Evolutionary conservation across 1,284 basidiomycete genomes (phyloP), one percentile per base, ranked within the genome.

Genomic region (Malassezia yamatoensis): DNA sequence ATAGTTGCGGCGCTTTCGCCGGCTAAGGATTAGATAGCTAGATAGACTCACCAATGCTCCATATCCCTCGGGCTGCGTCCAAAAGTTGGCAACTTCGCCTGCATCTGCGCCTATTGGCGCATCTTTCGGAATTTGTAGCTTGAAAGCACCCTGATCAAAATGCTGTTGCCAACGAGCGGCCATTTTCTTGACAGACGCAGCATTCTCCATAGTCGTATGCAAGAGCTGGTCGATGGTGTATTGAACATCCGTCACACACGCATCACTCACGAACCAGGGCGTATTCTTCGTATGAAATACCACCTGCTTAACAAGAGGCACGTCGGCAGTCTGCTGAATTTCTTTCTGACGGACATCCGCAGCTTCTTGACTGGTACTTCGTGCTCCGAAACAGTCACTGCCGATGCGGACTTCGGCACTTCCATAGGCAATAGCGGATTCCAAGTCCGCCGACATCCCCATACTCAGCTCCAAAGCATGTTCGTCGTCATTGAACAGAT

Each of bases 391-490:
- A 53, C 96, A 89, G 20, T 85, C 83, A 7, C 87, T 90, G 0
- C 93, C 93, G 3, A 98, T 90, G 38, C 93, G 78, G 1, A 96
- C 90, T 51, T 90, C 83, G 67, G 87, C 83, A 68, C 88, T 87
- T 0, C 90, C 93, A 15, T 85, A 83, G 72, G 79, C 81, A 56
- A 94, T 78, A 1, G 93, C 93, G 40, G 85, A 82, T 68, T 85
- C 87, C 73, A 93, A 94, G 68, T 98, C 93, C 54, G 85, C 86
- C 53, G 89, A 93, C 93, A 98, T 98, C 18, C 93, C 93, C 91
- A 96, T 96, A 69, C 89, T 93, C 71, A 98, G 75, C 69, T 90
- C 73, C 58, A 96, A 74, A 51, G 77, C 78, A 5, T 83, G 81
- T 45, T 78, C 76, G 8, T 72, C 74, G 18, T 66, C 60, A 32